A percentile compares a stretch with the other conserved stretches of the same genome.
phyloP scores from a whole-genome alignment of 2,329 filamentous ascomycete species.

The Cryphonectria parasitica region DNA sequence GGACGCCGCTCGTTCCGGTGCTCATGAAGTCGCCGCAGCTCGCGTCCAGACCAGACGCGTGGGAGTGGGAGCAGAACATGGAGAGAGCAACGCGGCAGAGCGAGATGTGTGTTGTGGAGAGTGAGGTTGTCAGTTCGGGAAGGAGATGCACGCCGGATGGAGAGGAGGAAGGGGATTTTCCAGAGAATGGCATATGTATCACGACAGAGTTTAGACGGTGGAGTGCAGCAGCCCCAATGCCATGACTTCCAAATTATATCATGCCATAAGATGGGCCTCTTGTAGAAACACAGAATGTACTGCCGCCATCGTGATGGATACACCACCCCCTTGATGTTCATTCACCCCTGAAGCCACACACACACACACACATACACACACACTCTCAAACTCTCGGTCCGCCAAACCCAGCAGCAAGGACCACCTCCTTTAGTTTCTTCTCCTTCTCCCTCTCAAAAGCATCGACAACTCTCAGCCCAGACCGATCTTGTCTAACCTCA shows the following conservation, averaged over 20 bases:
- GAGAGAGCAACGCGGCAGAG: constrained; percentile 1
- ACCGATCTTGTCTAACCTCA: constrained; percentile 39
- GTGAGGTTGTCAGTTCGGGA: constrained; percentile 1
- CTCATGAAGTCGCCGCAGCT: constrained; percentile 22
- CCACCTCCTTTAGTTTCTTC: constrained; percentile 9
- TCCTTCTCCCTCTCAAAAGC: constrained; percentile 38
- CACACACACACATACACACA: background rate
- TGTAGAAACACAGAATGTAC: background rate
- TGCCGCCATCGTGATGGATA: background rate
- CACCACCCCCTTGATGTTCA: background rate
- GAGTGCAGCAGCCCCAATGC: background rate
- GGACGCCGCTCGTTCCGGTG: constrained; percentile 8
- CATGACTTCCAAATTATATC: background rate
- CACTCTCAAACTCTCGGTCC: constrained; percentile 19
- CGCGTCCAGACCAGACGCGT: constrained; percentile 3
- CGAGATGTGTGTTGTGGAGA: constrained; percentile 10
- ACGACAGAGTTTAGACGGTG: constrained; percentile 16
- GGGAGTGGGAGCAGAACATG: constrained; percentile 11
- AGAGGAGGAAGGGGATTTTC: background rate
- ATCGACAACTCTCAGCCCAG: constrained; percentile 44
- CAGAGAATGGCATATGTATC: constrained; percentile 8
- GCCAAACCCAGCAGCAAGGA: constrained; percentile 26
- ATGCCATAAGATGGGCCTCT: background rate
- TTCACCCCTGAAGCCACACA: too few relatives aligned
- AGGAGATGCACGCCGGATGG: background rate